These are phyloP conservation scores for Macrolepiota albuminosa DNA, from an alignment of 768 basidiomycete species.

Conservation along the genomic window DNA sequence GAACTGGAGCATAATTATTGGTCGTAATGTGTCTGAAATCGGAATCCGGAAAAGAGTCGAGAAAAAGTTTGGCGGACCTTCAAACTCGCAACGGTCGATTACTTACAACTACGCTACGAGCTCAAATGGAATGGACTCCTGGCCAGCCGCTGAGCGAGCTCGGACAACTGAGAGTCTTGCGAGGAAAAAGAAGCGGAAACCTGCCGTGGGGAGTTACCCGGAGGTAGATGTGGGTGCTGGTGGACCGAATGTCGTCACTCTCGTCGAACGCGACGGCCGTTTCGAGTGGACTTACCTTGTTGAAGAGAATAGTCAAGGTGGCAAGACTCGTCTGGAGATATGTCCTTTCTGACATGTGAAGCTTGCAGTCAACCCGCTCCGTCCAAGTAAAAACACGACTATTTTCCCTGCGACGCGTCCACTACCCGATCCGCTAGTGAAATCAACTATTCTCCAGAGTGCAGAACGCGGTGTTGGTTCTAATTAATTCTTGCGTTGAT, in stretches of 20 bases:
- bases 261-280: conserved; percentile 37
- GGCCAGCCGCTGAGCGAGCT: conserved; percentile 52
- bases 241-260: conserved; percentile 54
- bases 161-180: conserved; percentile 11
- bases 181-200: conserved; percentile 24
- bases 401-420: conserved; percentile 60
- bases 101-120: neutral
- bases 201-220: conserved; percentile 37
- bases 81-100: conserved; percentile 1
- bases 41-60: neutral
- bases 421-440: conserved; percentile 23
- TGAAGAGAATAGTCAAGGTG: conserved; percentile 23
- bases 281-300: conserved; percentile 51
- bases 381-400: conserved; percentile 27
- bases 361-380: conserved; percentile 8
- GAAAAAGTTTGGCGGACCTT: conserved; percentile 21
- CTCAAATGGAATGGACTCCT: conserved; percentile 69
- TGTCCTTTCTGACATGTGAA: conserved; percentile 10
- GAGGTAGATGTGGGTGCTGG: conserved; percentile 39
- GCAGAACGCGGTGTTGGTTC: conserved; percentile 62
- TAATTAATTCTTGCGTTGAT: neutral
- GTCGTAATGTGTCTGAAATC: neutral
- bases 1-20: conserved; percentile 37
- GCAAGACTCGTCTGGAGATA: neutral
- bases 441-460: conserved; percentile 37